phyloP scores from a whole-genome alignment of 148 eudicot genomes.

The Chenopodium formosanum region DNA sequence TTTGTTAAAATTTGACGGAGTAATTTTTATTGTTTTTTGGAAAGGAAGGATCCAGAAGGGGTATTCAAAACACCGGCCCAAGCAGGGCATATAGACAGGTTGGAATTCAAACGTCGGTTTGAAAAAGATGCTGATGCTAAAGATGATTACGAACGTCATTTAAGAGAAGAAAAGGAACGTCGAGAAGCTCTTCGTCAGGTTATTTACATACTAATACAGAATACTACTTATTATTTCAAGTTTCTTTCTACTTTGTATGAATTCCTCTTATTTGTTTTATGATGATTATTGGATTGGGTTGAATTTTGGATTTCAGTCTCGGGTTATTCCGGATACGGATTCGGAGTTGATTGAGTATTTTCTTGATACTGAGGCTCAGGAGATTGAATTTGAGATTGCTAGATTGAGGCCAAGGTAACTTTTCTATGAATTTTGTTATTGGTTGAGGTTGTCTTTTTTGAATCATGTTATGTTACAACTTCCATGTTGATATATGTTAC shows the following conservation, averaged over 20 bases:
- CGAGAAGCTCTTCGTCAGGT: slow-evolving; percentile 68
- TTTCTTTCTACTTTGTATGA: not conserved
- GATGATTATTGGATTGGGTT: slow-evolving; percentile 4
- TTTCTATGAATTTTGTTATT: not conserved
- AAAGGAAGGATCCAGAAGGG: slow-evolving; percentile 90
- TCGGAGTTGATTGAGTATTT: slow-evolving; percentile 73
- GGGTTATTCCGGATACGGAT: slow-evolving; percentile 63
- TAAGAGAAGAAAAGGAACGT: slow-evolving; percentile 69
- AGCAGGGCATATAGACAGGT: slow-evolving; percentile 63
- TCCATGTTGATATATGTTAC: no score
- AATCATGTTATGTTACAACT: no score
- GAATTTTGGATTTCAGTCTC: slow-evolving; percentile 43
- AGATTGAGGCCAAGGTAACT: slow-evolving; percentile 77
- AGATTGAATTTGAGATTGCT: slow-evolving; percentile 83
- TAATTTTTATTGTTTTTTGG: not conserved
- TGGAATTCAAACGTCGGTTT: slow-evolving; percentile 56
- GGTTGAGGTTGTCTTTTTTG: no score
- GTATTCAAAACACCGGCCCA: slow-evolving; percentile 54
- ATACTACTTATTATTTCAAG: no score
- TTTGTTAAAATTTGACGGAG: no score
- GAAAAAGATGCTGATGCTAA: slow-evolving; percentile 73
- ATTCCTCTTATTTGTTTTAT: not conserved
- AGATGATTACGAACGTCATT: slow-evolving; percentile 69
- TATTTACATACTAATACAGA: not conserved
- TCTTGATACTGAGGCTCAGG: slow-evolving; percentile 96